Percentiles rank a stretch among this genome's conserved stretches.
Conservation (phyloP, 306 rosid genomes). For the Quercus mongolica region DNA sequence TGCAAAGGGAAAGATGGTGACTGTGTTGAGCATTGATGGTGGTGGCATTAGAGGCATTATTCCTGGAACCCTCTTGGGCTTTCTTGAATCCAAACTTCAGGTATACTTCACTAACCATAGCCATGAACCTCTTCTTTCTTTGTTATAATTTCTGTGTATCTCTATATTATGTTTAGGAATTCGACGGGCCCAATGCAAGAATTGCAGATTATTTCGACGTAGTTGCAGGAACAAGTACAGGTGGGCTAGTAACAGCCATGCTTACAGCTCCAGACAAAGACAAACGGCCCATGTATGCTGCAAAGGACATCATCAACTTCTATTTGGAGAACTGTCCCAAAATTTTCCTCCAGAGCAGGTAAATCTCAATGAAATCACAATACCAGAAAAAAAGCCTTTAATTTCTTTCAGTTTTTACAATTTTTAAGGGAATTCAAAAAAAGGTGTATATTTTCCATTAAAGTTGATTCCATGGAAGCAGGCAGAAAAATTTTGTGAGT, state of each 20-base stretch:
- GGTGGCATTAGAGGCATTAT: conserved; percentile 21
- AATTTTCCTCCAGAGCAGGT: conserved; percentile 15
- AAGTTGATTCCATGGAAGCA: background rate
- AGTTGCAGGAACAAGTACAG: conserved; percentile 23
- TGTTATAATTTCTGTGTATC: background rate
- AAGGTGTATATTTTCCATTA: no score
- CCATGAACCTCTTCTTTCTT: no score
- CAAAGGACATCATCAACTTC: conserved; percentile 13
- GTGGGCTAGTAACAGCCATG: conserved; percentile 18
- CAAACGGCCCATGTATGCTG: conserved; percentile 7
- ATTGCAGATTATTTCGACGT: conserved; percentile 22
- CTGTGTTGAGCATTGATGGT: conserved; percentile 20
- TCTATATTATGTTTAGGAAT: background rate
- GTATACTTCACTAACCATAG: background rate
- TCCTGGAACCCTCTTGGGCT: background rate
- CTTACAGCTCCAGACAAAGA: conserved; percentile 18
- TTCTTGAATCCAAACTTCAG: conserved; percentile 4
- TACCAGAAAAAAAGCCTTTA: no score
- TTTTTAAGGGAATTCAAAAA: no score
- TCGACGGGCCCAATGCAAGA: conserved; percentile 6
- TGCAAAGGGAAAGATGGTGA: background rate
- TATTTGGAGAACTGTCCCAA: conserved; percentile 13
- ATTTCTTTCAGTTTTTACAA: background rate
- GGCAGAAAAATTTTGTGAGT: background rate
- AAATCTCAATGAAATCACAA: background rate